phyloP scores from a whole-genome alignment of 371 early-diverging fungal species.

The Mucor plumbeus region DNA sequence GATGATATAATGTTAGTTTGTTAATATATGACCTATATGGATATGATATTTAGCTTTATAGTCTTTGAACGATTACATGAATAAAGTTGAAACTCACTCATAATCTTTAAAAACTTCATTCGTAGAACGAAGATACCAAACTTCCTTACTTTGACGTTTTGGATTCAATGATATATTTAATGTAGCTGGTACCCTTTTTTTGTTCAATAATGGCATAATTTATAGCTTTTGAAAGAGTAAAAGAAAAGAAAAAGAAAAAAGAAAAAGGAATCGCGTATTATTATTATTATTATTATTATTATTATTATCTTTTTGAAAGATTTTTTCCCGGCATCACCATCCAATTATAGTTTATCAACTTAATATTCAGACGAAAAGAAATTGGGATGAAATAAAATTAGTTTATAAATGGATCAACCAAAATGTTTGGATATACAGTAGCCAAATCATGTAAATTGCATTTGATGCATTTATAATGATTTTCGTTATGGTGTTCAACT shows the following conservation, averaged over 20 bases:
- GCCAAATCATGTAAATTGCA: too few species aligned
- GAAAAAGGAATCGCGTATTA: conserved; percentile 13
- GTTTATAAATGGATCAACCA: too few species aligned
- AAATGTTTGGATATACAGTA: too few species aligned
- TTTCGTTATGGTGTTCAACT: too few species aligned
- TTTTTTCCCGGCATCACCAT: conserved; percentile 10
- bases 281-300: not conserved
- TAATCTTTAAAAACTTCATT: conserved; percentile 87
- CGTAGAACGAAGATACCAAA: conserved; percentile 84
- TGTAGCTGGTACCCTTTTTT: conserved; percentile 39
- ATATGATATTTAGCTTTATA: not conserved
- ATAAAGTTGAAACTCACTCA: conserved; percentile 62
- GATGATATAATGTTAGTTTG: conserved; percentile 71
- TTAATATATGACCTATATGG: conserved; percentile 72
- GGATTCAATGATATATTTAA: conserved; percentile 43
- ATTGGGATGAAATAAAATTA: too few species aligned
- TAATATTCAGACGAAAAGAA: too few species aligned
- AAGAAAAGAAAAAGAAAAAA: conserved; percentile 5
- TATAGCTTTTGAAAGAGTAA: not conserved
- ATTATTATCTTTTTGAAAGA: conserved; percentile 2
- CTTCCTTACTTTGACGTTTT: conserved; percentile 54
- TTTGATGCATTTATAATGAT: too few species aligned
- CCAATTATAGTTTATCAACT: not conserved
- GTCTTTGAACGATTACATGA: not conserved
- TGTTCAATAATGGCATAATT: conserved; percentile 48